Evolutionary conservation across 2,329 filamentous ascomycete species (phyloP).

Genomic region (Nothopassalora personata): DNA sequence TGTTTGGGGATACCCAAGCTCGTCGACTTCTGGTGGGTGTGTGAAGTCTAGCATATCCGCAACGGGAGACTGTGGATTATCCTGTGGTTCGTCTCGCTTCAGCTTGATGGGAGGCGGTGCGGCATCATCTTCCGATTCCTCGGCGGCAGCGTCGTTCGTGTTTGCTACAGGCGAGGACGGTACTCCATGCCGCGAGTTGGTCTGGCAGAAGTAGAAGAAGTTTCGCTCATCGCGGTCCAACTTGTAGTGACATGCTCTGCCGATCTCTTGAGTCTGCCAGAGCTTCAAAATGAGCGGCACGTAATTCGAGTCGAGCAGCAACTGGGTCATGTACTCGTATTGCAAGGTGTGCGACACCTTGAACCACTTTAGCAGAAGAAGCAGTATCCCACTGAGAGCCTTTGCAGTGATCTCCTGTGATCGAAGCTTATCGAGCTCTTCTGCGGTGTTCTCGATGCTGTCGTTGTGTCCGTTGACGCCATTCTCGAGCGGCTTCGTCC

Average conservation of each 20-base stretch:
- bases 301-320: slow-evolving; percentile 92
- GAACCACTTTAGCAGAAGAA: slow-evolving; percentile 93
- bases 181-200: slow-evolving; percentile 57
- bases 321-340: slow-evolving; percentile 90
- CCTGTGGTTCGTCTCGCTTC: slow-evolving; percentile 40
- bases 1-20: slow-evolving; percentile 74
- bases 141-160: slow-evolving; percentile 29
- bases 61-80: slow-evolving; percentile 34
- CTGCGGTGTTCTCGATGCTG: slow-evolving; percentile 38
- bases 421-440: slow-evolving; percentile 76
- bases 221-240: slow-evolving; percentile 77
- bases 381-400: slow-evolving; percentile 80
- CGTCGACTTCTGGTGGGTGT: slow-evolving; percentile 63
- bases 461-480: slow-evolving; percentile 27
- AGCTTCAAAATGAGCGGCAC: slow-evolving; percentile 87
- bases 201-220: slow-evolving; percentile 87
- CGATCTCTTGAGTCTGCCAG: slow-evolving; percentile 89
- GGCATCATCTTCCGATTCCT: slow-evolving; percentile 60
- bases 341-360: slow-evolving; percentile 91
- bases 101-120: slow-evolving; percentile 74
- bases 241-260: slow-evolving; percentile 79
- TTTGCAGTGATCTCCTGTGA: slow-evolving; percentile 84
- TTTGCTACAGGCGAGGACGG: slow-evolving; percentile 12
- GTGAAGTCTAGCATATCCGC: slow-evolving; percentile 24
- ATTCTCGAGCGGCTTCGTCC: slow-evolving; percentile 36